Evolutionary conservation across 2,329 filamentous ascomycete species (phyloP), one percentile per base, ranked within the genome.

Genomic region (Pseudofabraea citricarpa): DNA sequence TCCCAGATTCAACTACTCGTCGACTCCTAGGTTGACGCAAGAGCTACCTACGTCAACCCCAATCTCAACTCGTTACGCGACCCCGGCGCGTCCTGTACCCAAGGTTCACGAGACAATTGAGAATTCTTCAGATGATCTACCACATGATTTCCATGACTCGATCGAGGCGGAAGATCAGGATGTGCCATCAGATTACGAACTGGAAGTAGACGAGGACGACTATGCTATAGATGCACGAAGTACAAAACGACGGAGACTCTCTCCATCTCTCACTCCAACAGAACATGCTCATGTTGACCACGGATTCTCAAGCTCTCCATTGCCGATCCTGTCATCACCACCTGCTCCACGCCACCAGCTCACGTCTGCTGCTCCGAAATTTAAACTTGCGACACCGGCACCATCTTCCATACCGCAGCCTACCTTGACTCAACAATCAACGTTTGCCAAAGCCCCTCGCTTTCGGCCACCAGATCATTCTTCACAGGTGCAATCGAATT

Each of bases 1-100:
- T 19, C 61, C 59, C 41, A 55, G 59, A 26, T 63, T 63, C 46
- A 55, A 49, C 6, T 49, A 62, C 36, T 50, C 59, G 15, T 60
- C 56, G 2, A 58, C 57, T 1, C 58, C 57, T 9, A 46, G 47
- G 41, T 50, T 51, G 15, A 49, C 51, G n/a, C 53, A 56, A 21
- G 47, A 36, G 45, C 26, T 48, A 16, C 43, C 53, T 36, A 27
- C 50, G 40, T 36, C 51, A 26, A 60, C 55, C 18, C 57, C 58
- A 12, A 47, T 50, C 26, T 48, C 51, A n/a, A 45, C 54, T 19
- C 54, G 55, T 27, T 61, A 50, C 27, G 24, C 54, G 35, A 56
- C 58, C 15, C 56, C 58, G 23, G 54, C 49, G 22, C 47, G 40
- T 15, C 55, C 37, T 15, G 41, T 29, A 10, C 12, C 33, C 6